Evolutionary conservation across 2,329 filamentous ascomycete genomes (phyloP).

Genomic region (Venturia oleaginea): DNA sequence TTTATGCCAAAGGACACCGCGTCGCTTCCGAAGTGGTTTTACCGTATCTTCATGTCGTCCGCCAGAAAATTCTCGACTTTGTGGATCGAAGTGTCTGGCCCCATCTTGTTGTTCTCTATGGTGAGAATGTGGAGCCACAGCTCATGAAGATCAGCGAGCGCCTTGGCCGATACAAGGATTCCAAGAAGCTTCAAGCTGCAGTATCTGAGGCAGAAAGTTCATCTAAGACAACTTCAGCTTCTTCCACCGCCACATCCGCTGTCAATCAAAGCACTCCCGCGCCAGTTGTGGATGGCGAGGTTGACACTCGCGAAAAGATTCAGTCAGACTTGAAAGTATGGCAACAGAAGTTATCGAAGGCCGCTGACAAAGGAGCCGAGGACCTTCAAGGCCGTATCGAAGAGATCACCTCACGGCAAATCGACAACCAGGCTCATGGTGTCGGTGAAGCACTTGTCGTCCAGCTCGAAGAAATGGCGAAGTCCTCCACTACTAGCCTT

Average conservation of each 20-base stretch:
- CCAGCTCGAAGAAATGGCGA: constrained; percentile 59
- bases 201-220: constrained; percentile 38
- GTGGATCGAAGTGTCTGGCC: constrained; percentile 73
- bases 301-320: constrained; percentile 46
- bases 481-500: constrained; percentile 54
- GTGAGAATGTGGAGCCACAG: constrained; percentile 91
- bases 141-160: constrained; percentile 85
- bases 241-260: not conserved
- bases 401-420: constrained; percentile 65
- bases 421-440: constrained; percentile 54
- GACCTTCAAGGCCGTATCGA: constrained; percentile 54
- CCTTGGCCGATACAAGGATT: constrained; percentile 64
- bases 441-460: constrained; percentile 59
- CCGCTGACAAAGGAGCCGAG: constrained; percentile 73
- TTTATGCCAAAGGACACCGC: constrained; percentile 56
- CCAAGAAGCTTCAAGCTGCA: constrained; percentile 52
- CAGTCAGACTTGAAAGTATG: constrained; percentile 71
- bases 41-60: constrained; percentile 62
- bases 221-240: constrained; percentile 26
- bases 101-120: constrained; percentile 68
- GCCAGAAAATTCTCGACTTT: constrained; percentile 61
- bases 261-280: constrained; percentile 17
- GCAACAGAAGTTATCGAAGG: constrained; percentile 80
- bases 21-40: constrained; percentile 62
- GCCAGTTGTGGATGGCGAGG: constrained; percentile 13